Percentiles rank a stretch among this genome's conserved stretches.
These are phyloP conservation scores for Nothomitra cinnamomea DNA, from an alignment of 2,329 filamentous ascomycete species.

Conservation along the genomic window DNA sequence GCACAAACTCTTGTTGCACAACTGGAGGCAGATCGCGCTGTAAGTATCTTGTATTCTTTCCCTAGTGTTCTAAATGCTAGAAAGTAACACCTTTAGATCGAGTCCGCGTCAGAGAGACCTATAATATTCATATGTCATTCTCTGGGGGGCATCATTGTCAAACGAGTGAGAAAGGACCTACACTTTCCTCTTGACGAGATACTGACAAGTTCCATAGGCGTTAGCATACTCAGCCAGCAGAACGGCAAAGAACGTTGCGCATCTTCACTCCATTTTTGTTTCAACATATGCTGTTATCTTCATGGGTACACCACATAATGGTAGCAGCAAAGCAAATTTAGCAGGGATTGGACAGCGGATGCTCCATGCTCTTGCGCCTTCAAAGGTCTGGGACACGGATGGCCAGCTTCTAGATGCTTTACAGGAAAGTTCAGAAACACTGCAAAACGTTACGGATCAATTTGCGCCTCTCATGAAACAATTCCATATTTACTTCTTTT, in stretches of 20 bases:
- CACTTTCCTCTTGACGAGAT: no score
- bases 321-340: conserved; percentile 49
- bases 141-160: conserved; percentile 55
- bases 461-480: conserved; percentile 55
- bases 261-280: conserved; percentile 50
- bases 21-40: conserved; percentile 45
- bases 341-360: conserved; percentile 45
- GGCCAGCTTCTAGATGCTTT: no score
- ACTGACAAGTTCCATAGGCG: conserved; percentile 26
- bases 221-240: conserved; percentile 48
- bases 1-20: conserved; percentile 49
- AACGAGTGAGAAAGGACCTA: conserved; percentile 25
- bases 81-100: conserved; percentile 21
- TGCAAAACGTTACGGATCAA: conserved; percentile 56
- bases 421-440: conserved; percentile 55
- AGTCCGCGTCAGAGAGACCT: conserved; percentile 39
- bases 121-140: conserved; percentile 65
- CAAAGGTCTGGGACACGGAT: no score
- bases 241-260: conserved; percentile 42
- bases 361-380: conserved; percentile 48
- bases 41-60: conserved; percentile 12
- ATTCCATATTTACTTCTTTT: conserved; percentile 60
- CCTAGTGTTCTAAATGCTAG: no score
- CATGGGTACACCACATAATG: conserved; percentile 59
- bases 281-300: conserved; percentile 65